A percentile compares a stretch with the other conserved stretches of the same genome.
Evolutionary conservation across 257 asterid genomes (phyloP).

Genomic region (Cynanchum wilfordii): DNA sequence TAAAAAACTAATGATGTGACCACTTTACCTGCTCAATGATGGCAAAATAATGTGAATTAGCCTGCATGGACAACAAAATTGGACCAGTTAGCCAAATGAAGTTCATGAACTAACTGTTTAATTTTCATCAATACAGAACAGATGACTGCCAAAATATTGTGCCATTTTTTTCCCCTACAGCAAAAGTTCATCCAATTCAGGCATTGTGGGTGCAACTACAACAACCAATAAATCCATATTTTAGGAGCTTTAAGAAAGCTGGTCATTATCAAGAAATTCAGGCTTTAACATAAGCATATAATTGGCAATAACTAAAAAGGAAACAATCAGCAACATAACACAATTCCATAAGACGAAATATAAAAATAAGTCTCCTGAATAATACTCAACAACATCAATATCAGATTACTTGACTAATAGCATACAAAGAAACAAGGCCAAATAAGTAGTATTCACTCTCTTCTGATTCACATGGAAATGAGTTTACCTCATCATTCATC

Average conservation of each 20-base stretch:
- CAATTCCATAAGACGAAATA: background rate
- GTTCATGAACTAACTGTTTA: background rate
- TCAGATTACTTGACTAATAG: background rate
- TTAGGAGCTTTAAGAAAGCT: background rate
- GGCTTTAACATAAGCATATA: background rate
- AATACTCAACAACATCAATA: background rate
- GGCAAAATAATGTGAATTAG: conserved; percentile 95
- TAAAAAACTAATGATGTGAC: conserved; percentile 8
- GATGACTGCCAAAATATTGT: conserved; percentile 1
- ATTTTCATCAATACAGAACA: background rate
- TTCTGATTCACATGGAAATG: background rate
- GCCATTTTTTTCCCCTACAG: background rate
- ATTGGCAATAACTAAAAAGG: background rate
- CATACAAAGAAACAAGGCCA: background rate
- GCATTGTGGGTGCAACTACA: background rate
- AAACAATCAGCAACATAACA: background rate
- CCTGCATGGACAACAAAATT: conserved; percentile 58
- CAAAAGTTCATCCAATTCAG: background rate
- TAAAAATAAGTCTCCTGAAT: background rate
- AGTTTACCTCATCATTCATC: conserved; percentile 96
- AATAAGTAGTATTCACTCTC: background rate
- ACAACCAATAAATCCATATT: background rate
- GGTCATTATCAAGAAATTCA: background rate
- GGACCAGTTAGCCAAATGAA: conserved; percentile 12
- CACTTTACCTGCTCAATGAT: conserved; percentile 87